Evolutionary conservation across 805 yeast species (phyloP), one percentile per base, ranked within the genome.

Genomic region (Wickerhamiella hasegawae): DNA sequence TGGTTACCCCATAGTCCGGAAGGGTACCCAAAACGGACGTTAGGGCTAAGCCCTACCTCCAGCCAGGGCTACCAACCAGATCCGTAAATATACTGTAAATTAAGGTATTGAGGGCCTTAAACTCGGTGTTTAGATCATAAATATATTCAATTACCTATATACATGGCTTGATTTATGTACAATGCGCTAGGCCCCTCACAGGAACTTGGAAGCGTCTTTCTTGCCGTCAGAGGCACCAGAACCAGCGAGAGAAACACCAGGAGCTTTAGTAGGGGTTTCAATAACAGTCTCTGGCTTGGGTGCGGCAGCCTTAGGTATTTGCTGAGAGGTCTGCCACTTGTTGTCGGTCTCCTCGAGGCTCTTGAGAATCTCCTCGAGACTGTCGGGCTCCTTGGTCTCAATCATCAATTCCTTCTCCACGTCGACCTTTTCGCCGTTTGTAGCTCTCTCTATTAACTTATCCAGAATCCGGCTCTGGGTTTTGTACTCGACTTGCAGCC

Each of bases 391-490:
- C 15, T 40, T 39, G 4, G 42, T 40, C 17, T 42, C 35, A n/a
- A 26, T 31, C 30, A 48, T 48, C 41, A 66, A 38, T 42, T 69
- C 74, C 25, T 57, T 47, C 8, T 57, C 57, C 1, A 63, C 49
- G 40, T 66, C 60, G 14, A 71, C 54, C 29, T 59, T 55, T 10
- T 68, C 70, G 4, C 59, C 60, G 3, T 40, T 40, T 11, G 50
- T 42, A 4, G 63, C 52, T 26, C 65, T 54, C 14, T 43, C 48
- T 3, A 66, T 58, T n/a, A 69, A 42, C 18, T 53, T 57, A 14
- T 58, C 50, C 18, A 67, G 47, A 12, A 62, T 56, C 15, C 47
- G 41, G 9, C 60, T 50, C 45, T 63, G 66, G 23, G 64, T 42
- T 2, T 42, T 30, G 41, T 62, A 57, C 11, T 62, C 49, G 27